Evolutionary conservation across 208 protist species (phyloP).

Genomic region (Trypanosoma rangeli): DNA sequence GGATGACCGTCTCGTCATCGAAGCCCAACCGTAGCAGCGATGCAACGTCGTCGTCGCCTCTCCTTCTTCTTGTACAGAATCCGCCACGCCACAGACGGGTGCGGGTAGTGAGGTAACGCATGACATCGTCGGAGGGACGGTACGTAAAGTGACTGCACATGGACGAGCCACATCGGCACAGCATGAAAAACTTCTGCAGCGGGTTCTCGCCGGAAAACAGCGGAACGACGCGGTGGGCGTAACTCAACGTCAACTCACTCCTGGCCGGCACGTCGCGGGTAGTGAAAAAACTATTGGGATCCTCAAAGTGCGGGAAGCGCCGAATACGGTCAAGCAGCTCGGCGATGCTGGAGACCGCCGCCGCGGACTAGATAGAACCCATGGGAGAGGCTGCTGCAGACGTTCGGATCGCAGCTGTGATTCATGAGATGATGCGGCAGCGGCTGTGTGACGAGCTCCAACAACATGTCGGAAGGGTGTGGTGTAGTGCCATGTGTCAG

Average conservation of each 20-base stretch:
- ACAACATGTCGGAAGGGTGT: constrained; percentile 51
- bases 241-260: constrained; percentile 76
- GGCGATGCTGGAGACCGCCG: constrained; percentile 14
- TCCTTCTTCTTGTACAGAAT: background rate
- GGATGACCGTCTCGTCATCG: constrained; percentile 63
- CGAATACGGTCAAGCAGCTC: constrained; percentile 36
- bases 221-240: constrained; percentile 55
- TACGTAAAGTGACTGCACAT: constrained; percentile 68
- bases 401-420: constrained; percentile 72
- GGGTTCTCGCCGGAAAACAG: constrained; percentile 38
- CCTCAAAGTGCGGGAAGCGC: constrained; percentile 50
- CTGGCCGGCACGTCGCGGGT: constrained; percentile 59
- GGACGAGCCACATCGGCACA: constrained; percentile 51
- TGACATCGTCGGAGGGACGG: constrained; percentile 18
- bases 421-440: constrained; percentile 76
- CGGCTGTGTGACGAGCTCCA: constrained; percentile 66
- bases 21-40: constrained; percentile 43
- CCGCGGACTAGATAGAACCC: constrained; percentile 66
- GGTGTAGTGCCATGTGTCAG: constrained; percentile 81
- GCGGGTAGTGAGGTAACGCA: background rate
- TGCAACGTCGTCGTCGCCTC: background rate
- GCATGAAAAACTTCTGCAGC: constrained; percentile 30
- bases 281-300: constrained; percentile 75
- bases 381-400: constrained; percentile 63
- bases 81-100: background rate